Evolutionary conservation across 2,329 filamentous ascomycete genomes (phyloP).

Genomic region (Aspergillus quadricinctus): DNA sequence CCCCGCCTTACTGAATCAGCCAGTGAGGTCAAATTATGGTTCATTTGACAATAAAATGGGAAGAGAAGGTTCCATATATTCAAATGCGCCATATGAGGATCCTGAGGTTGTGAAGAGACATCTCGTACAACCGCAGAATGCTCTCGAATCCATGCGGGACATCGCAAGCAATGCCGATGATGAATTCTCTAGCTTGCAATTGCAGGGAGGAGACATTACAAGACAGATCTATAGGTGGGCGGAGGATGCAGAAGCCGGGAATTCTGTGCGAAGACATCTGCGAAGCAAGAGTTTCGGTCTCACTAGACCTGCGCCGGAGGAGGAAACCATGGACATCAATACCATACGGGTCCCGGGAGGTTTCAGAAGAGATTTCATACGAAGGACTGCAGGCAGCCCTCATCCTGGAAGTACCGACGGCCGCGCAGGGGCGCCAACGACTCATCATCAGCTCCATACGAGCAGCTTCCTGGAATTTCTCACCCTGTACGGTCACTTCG

Average conservation of each 20-base stretch:
- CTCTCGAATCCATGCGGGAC: conserved; percentile 30
- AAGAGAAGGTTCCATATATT: conserved; percentile 40
- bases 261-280: conserved; percentile 54
- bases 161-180: conserved; percentile 54
- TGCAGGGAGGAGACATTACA: conserved; percentile 93
- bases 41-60: conserved; percentile 72
- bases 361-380: conserved; percentile 84
- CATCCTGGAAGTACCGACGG: conserved; percentile 38
- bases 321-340: conserved; percentile 77
- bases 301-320: conserved; percentile 71
- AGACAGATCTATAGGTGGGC: conserved; percentile 96
- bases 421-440: conserved; percentile 30
- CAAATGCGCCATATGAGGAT: conserved; percentile 69
- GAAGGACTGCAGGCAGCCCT: conserved; percentile 67
- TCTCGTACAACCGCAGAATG: conserved; percentile 65
- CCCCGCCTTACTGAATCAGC: conserved; percentile 49
- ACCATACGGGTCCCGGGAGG: conserved; percentile 91
- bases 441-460: conserved; percentile 67
- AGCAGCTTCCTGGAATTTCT: conserved; percentile 95
- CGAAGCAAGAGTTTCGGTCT: conserved; percentile 86
- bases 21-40: conserved; percentile 70
- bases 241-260: conserved; percentile 72
- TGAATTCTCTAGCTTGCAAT: conserved; percentile 86
- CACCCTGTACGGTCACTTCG: conserved; percentile 93
- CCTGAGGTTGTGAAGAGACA: conserved; percentile 88